Conservation (phyloP, 345 rosid species). For the Psidium guajava region DNA sequence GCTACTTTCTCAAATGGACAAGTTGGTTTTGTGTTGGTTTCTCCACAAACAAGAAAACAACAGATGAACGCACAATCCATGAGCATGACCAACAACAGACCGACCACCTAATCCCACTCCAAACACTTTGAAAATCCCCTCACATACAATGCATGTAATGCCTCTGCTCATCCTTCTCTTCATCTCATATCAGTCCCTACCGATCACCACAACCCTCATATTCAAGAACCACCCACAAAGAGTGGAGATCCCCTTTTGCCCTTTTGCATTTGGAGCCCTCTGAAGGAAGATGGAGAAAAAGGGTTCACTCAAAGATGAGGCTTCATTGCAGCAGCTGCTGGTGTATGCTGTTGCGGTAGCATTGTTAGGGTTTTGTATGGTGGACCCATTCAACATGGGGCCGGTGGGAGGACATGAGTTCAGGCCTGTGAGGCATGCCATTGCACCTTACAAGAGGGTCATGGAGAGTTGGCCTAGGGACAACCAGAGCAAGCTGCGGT, state of each 20-base stretch:
- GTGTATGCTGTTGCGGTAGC: slow-evolving; percentile 32
- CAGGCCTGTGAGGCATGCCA: slow-evolving; percentile 72
- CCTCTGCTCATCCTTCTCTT: not conserved
- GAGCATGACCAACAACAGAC: slow-evolving; percentile 8
- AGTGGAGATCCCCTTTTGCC: not conserved
- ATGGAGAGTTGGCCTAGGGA: slow-evolving; percentile 86
- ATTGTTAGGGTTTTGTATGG: slow-evolving; percentile 36
- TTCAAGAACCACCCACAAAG: not conserved
- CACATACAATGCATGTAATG: slow-evolving; percentile 16
- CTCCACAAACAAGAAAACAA: not conserved
- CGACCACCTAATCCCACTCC: slow-evolving; percentile 3
- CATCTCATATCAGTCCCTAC: not conserved
- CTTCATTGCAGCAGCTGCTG: slow-evolving; percentile 35
- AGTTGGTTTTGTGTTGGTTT: not conserved
- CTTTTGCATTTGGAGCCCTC: not conserved
- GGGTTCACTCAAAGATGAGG: slow-evolving; percentile 16
- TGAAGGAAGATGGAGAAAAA: slow-evolving; percentile 41
- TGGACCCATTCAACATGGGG: slow-evolving; percentile 71
- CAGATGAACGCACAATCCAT: not conserved
- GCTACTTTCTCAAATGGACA: not conserved
- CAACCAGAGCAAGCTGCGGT: slow-evolving; percentile 42
- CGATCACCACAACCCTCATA: not conserved
- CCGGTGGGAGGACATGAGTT: slow-evolving; percentile 67
- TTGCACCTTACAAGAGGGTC: slow-evolving; percentile 82
- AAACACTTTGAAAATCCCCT: not conserved